Percentiles rank a stretch among this genome's conserved stretches.
Evolutionary conservation across 306 rosid genomes (phyloP).

Genomic region (Quillaja saponaria): DNA sequence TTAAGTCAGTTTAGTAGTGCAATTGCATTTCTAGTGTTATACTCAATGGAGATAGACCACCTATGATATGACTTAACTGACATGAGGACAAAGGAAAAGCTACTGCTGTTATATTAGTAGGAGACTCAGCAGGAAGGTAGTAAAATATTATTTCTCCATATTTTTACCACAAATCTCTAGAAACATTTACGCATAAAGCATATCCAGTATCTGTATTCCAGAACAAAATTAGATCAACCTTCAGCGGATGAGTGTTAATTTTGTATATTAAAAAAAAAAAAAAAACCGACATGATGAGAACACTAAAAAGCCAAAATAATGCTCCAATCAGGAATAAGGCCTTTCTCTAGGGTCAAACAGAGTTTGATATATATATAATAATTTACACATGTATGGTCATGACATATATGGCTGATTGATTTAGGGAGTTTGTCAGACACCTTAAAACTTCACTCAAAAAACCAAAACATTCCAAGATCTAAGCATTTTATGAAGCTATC

Average conservation of each 20-base stretch:
- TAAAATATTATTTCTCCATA: background rate
- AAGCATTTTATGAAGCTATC: slow-evolving; percentile 14
- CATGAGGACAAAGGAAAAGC: background rate
- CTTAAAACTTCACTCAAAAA: too few relatives aligned
- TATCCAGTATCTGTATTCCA: background rate
- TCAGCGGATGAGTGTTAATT: background rate
- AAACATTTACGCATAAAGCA: background rate
- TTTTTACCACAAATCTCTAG: slow-evolving; percentile 10
- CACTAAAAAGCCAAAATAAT: background rate
- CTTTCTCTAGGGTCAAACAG: too few relatives aligned
- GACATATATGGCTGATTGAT: too few relatives aligned
- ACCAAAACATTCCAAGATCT: background rate
- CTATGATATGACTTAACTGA: background rate
- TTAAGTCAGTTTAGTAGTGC: background rate
- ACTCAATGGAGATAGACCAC: background rate
- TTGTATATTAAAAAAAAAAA: too few relatives aligned
- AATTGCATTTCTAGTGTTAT: background rate
- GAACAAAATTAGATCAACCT: background rate
- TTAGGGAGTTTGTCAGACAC: too few relatives aligned
- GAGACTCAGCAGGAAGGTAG: background rate
- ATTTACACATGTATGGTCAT: too few relatives aligned
- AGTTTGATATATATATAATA: too few relatives aligned
- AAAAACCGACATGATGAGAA: background rate
- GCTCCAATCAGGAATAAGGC: too few relatives aligned
- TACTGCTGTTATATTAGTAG: background rate